These are phyloP conservation scores for Chalaropsis thielavioides DNA, from an alignment of 2,329 filamentous ascomycete species.

Conservation along the genomic window DNA sequence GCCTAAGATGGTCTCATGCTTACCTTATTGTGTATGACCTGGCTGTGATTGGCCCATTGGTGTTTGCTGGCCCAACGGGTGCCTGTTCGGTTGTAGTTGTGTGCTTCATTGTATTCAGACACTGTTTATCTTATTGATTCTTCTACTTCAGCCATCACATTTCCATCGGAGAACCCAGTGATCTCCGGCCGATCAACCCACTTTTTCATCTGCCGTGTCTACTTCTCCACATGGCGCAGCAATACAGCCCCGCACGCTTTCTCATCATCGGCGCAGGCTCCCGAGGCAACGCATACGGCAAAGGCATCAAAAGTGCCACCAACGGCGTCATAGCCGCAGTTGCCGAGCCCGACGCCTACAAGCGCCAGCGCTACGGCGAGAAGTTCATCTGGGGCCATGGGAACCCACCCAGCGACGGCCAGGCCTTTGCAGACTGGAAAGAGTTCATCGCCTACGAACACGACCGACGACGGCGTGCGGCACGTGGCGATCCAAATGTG, in stretches of 20 bases:
- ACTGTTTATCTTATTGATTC: too few species aligned
- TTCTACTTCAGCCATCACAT: too few species aligned
- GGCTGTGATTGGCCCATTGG: background rate
- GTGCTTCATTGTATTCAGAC: too few species aligned
- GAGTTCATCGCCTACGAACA: constrained; percentile 63
- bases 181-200: background rate
- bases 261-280: constrained; percentile 73
- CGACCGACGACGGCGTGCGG: constrained; percentile 37
- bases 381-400: constrained; percentile 55
- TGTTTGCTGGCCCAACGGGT: background rate
- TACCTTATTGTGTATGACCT: background rate
- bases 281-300: constrained; percentile 60
- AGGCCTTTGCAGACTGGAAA: constrained; percentile 60
- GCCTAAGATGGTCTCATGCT: background rate
- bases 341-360: constrained; percentile 66
- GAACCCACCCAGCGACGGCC: constrained; percentile 36
- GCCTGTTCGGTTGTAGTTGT: too few species aligned
- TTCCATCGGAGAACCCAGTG: background rate
- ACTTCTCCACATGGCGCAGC: background rate
- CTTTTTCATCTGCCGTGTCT: background rate
- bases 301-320: constrained; percentile 48
- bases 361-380: constrained; percentile 54
- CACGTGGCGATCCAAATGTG: constrained; percentile 32
- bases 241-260: constrained; percentile 41
- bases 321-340: constrained; percentile 60